Conservation (phyloP, 1,139 yeast species). For the Hemisphaericaspora subhashii region DNA sequence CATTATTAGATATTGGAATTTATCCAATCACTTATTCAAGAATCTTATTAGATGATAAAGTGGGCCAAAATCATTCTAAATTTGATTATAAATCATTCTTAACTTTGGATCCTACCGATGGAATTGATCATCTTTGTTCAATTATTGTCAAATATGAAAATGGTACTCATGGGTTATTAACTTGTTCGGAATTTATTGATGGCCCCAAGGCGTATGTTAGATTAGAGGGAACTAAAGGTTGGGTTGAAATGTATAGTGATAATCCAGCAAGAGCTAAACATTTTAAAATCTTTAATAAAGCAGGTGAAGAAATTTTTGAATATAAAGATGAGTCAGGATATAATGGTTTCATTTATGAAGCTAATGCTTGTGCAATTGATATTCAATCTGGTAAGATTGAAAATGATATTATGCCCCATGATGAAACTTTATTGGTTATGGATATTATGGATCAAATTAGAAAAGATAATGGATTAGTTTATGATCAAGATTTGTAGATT, state of each 20-base stretch:
- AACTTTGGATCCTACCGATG: constrained; percentile 30
- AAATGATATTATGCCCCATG: constrained; percentile 38
- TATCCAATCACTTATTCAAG: constrained; percentile 54
- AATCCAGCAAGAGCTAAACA: constrained; percentile 36
- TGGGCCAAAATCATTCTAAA: constrained; percentile 26
- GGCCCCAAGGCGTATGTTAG: constrained; percentile 33
- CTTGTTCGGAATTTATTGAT: constrained; percentile 30
- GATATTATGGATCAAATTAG: constrained; percentile 46
- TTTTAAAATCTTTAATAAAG: constrained; percentile 28
- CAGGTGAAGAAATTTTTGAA: constrained; percentile 22
- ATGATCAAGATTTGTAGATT: constrained; percentile 34
- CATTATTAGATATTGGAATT: constrained; percentile 59
- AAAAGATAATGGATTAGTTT: constrained; percentile 38
- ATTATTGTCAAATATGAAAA: constrained; percentile 32
- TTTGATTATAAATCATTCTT: constrained; percentile 33
- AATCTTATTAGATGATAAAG: constrained; percentile 36
- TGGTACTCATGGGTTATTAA: constrained; percentile 38
- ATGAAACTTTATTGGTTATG: constrained; percentile 46
- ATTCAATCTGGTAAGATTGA: constrained; percentile 35
- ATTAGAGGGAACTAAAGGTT: constrained; percentile 42
- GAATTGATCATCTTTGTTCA: constrained; percentile 38
- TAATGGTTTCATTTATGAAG: constrained; percentile 52
- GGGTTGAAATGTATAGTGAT: constrained; percentile 31
- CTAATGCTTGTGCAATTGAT: constrained; percentile 49
- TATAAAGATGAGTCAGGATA: constrained; percentile 31